Evolutionary conservation across 306 rosid genomes (phyloP), one percentile per base, ranked within the genome.

Genomic region (Gynostemma pentaphyllum): DNA sequence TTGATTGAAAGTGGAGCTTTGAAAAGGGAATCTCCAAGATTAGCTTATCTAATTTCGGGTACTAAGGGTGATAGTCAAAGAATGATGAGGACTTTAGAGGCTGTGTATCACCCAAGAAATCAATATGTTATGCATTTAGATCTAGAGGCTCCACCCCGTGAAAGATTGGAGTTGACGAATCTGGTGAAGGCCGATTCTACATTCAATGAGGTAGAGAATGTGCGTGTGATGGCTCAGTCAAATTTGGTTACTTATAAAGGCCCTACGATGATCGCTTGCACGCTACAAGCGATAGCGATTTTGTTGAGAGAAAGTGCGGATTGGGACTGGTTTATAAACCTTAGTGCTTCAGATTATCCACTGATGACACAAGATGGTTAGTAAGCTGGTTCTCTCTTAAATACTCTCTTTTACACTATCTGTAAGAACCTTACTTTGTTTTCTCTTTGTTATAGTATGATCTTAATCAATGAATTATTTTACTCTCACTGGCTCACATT

Each of bases 341-440:
- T 92, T 55, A 92, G 99, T 79, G 99, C 99, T 26, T 92, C 97
- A 5, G 99, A 92, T 81, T 92, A 92, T 80, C 99, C 99, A 68
- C 89, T 92, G 42, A 79, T 92, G 75, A 92, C 96, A 60, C 99
- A 92, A 81, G 85, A 92, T 72, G 99, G 97, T 92, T 70, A 79
- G 96, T 78, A 44, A 54, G 57, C 46, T 34, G 29, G 28, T 49
- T 40, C 59, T 9, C 19, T 68, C 64, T 57, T 72, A 11, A 55
- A 3, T 4, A 29, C 26, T 55, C 26, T 55, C 39, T 34, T 9
- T 34, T 34, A 5, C 9, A 9, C 4, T 34, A 6, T 34, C 39
- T 34, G 39, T 34, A 5, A n/a, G 2, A 5, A 9, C 9, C 39
- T 9, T 9, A 9, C 9, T 34, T 34, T 34, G 1, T 9, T 34